Evolutionary conservation across 108 stramenopile genomes (phyloP), one percentile per base, ranked within the genome.

Genomic region (Epipyxis sp.): DNA sequence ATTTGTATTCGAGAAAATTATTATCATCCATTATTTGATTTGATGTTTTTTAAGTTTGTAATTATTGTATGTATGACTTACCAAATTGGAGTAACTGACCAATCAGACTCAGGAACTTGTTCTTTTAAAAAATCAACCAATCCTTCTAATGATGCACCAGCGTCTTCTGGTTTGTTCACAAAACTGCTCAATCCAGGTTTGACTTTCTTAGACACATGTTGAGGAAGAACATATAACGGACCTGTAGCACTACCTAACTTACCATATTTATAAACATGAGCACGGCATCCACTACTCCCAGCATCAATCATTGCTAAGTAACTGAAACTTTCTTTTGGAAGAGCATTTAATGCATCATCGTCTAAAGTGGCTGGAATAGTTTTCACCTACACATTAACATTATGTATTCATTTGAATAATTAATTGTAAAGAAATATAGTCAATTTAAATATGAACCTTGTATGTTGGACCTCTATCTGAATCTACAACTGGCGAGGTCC

Each of bases 171-270:
- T 2, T 76, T 0, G 1, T 1, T 0, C 42, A 6, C 62, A 59
- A 78, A 78, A 40, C 35, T 2, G 35, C 59, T 65, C 27, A 78
- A 59, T 1, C 78, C 78, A 27, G 78, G 78, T 67, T 78, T 78
- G 29, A 78, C 59, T 16, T 78, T 78, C 59, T 65, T 59, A 37
- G 59, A 65, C 1, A 29, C 1, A 16, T 78, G 78, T 59, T 30
- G 58, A 40, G 78, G 78, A n/a, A 65, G 35, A 40, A 78, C 30
- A 20, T 78, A 59, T 6, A 74, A 39, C 6, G 71, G 71, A 34
- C 71, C 71, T 37, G 6, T 6, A 30, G 44, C n/a, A 27, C 3
- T 25, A 67, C 65, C 65, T 30, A 32, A 2, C 1, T 30, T 27
- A 0, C 67, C 78, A 37, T 62, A 78, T 1, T 65, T 25, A 40